phyloP scores from a whole-genome alignment of 2,329 filamentous ascomycete genomes.

The Blastomyces silverae region DNA sequence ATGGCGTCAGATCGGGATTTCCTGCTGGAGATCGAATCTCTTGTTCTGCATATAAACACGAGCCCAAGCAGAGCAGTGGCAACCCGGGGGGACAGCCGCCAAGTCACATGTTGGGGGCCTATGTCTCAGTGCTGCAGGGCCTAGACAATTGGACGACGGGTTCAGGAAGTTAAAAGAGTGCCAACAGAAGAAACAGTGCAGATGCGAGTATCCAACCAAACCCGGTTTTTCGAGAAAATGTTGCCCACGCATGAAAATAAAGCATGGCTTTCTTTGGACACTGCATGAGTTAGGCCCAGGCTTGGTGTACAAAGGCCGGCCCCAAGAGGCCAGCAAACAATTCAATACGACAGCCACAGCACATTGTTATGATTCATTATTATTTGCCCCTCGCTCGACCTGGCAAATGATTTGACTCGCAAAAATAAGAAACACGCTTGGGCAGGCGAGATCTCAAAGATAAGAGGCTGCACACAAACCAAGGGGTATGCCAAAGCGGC shows the following conservation, averaged over 20 bases:
- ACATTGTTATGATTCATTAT: constrained; percentile 5
- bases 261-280: constrained; percentile 1
- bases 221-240: neutral
- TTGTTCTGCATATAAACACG: neutral
- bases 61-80: neutral
- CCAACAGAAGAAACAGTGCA: neutral
- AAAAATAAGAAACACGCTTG: neutral
- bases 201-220: neutral
- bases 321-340: neutral
- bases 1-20: constrained; percentile 9
- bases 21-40: neutral
- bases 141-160: neutral
- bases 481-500: neutral
- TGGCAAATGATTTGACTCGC: neutral
- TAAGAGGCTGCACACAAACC: neutral
- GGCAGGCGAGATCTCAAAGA: neutral
- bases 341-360: neutral
- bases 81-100: neutral
- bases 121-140: constrained; percentile 9
- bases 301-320: neutral
- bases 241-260: neutral
- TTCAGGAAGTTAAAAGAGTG: neutral
- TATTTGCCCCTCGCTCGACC: neutral
- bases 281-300: neutral
- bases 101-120: constrained; percentile 8